Conservation (phyloP, 1,284 basidiomycete species). For the Ustilago cynodontis region DNA sequence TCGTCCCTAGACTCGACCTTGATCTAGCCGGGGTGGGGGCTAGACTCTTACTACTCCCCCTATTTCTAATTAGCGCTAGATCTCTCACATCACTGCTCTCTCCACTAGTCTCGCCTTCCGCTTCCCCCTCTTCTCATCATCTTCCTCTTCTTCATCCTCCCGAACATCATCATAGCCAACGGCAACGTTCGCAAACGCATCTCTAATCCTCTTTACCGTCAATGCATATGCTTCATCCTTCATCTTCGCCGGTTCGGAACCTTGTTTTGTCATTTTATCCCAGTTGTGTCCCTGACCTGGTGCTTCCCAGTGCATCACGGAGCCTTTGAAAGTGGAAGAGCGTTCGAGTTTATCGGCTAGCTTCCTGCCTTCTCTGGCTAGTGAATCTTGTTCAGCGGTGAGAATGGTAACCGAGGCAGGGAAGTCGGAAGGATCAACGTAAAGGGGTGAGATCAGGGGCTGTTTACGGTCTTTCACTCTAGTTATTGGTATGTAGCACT, state of each 20-base stretch:
- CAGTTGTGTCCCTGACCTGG: slow-evolving; percentile 56
- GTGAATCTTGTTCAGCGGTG: slow-evolving; percentile 45
- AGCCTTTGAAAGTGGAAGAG: slow-evolving; percentile 22
- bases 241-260: slow-evolving; percentile 27
- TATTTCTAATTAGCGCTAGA: not conserved
- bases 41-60: not conserved
- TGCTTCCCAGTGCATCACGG: slow-evolving; percentile 44
- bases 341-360: slow-evolving; percentile 30
- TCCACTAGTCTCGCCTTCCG: too few species aligned
- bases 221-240: slow-evolving; percentile 48
- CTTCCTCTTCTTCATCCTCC: slow-evolving; percentile 17
- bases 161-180: slow-evolving; percentile 25
- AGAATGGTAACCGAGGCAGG: slow-evolving; percentile 44
- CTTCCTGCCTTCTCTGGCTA: slow-evolving; percentile 40
- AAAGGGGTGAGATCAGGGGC: slow-evolving; percentile 48
- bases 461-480: slow-evolving; percentile 43
- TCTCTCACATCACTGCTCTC: not conserved
- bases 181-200: slow-evolving; percentile 31
- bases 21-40: not conserved
- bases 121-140: not conserved
- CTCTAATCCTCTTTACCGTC: slow-evolving; percentile 30
- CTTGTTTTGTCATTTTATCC: slow-evolving; percentile 54
- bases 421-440: slow-evolving; percentile 33
- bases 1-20: not conserved
- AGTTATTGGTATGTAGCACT: slow-evolving; percentile 40